phyloP scores from a whole-genome alignment of 2,329 filamentous ascomycete species.

The Pseudogymnoascus sp. region DNA sequence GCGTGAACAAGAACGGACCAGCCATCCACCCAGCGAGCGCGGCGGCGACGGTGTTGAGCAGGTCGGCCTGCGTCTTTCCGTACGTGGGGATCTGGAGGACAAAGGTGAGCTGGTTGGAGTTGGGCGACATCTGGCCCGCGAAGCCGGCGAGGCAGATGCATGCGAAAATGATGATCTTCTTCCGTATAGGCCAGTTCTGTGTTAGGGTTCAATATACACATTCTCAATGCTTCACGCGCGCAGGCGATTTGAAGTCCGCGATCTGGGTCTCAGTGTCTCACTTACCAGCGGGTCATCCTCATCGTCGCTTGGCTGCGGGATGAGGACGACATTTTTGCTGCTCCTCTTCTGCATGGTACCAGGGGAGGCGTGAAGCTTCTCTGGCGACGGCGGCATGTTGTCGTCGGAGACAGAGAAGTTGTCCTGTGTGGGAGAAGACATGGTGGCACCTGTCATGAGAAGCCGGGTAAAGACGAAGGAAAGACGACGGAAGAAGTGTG shows the following conservation, averaged over 20 bases:
- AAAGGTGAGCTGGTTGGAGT: conserved; percentile 7
- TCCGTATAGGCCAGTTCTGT: conserved; percentile 5
- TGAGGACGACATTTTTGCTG: conserved; percentile 28
- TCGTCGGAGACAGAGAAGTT: not conserved
- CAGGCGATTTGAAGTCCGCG: not conserved
- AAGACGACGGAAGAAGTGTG: not conserved
- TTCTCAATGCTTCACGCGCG: not conserved
- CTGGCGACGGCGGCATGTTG: not conserved
- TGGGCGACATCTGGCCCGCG: conserved; percentile 5
- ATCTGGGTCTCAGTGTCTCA: not conserved
- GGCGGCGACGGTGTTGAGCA: conserved; percentile 11
- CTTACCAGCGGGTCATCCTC: conserved; percentile 39
- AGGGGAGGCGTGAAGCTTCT: conserved; percentile 5
- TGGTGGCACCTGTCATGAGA: not conserved
- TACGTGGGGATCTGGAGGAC: conserved; percentile 5
- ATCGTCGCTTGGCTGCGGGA: conserved; percentile 42
- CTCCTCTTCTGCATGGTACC: not conserved
- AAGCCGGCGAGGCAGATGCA: conserved; percentile 4
- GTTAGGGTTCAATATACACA: not conserved
- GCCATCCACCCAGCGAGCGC: conserved; percentile 17
- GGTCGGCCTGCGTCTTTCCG: not conserved
- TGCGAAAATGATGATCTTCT: conserved; percentile 6
- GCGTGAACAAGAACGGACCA: conserved; percentile 21
- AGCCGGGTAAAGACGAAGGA: not conserved
- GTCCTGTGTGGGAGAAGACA: not conserved